Base-by-base conservation (phyloP, 306 rosid species). In the Gynostemma pentaphyllum region DNA sequence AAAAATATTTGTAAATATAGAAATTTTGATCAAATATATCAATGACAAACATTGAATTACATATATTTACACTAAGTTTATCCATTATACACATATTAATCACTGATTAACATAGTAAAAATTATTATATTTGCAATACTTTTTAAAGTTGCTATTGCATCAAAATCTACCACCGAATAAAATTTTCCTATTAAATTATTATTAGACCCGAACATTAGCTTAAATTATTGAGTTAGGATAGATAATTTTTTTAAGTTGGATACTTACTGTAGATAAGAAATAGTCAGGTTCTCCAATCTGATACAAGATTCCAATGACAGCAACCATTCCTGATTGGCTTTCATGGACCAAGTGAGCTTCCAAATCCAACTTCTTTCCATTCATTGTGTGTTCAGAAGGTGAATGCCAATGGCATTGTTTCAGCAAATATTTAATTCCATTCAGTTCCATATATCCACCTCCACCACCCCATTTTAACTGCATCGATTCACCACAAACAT, bases 381-480 rank as follows among this genome's bases (percentile, higher is more conserved):
- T 49, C 66, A 87, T 48, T 41, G 85, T 76, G 74, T 90, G 95
- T 68, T 90, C 94, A 7, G 95, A 87, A 40, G 89, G 87, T 41
- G 86, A 66, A 67, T 90, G 97, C 97, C 97, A 90, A 71, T 90
- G 97, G 30, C 45, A 61, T 19, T 90, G 94, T 34, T n/a, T 36
- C 18, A 90, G 83, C 6, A 9, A 21, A 67, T 84, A 90, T 7
- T 23, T 44, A 39, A 76, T 87, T 51, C 71, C 81, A 26, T 90
- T 84, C 1, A 84, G 62, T 57, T 55, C 62, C 7, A 90, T 61
- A 53, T 51, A 56, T 61, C 97, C 84, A 16, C 83, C 78, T 12
- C 57, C 75, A 1, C 9, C 57, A 5, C 9, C 59, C 78, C 82
- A 84, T 40, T 51, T 64, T 70, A 87, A 15, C 97, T 90, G 59